Percentiles rank a stretch among this genome's conserved stretches.
phyloP scores from a whole-genome alignment of 1,139 yeast genomes.

The Yamadazyma conglobata region DNA sequence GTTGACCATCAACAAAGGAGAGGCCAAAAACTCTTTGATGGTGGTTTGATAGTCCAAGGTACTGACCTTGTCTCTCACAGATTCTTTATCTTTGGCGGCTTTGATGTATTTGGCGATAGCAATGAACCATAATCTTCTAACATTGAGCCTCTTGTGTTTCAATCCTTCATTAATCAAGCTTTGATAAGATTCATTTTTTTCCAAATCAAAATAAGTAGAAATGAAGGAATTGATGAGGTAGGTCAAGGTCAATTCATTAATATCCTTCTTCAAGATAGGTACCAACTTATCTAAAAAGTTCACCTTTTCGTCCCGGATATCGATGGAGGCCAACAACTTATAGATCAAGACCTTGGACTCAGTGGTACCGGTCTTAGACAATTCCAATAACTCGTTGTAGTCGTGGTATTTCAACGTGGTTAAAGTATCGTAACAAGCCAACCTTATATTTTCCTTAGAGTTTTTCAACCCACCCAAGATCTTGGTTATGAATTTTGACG shows the following conservation, averaged over 20 bases:
- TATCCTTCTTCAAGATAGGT: slow-evolving; percentile 63
- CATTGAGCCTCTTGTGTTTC: slow-evolving; percentile 56
- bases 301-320: slow-evolving; percentile 12
- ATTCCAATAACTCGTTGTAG: slow-evolving; percentile 47
- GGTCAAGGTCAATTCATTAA: slow-evolving; percentile 62
- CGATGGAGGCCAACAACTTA: slow-evolving; percentile 24
- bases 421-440: slow-evolving; percentile 47
- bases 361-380: slow-evolving; percentile 58
- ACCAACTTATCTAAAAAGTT: slow-evolving; percentile 42
- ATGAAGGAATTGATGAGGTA: slow-evolving; percentile 51
- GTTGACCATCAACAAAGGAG: slow-evolving; percentile 50
- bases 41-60: slow-evolving; percentile 20
- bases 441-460: slow-evolving; percentile 62
- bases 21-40: slow-evolving; percentile 38
- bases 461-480: slow-evolving; percentile 68
- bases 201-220: slow-evolving; percentile 31
- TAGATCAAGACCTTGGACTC: slow-evolving; percentile 54
- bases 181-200: slow-evolving; percentile 13
- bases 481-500: slow-evolving; percentile 54
- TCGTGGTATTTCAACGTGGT: slow-evolving; percentile 18
- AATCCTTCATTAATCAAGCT: slow-evolving; percentile 55
- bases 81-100: slow-evolving; percentile 1
- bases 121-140: slow-evolving; percentile 68
- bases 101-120: slow-evolving; percentile 38
- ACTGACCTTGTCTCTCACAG: slow-evolving; percentile 21